Conservation (phyloP, 257 asterid species). For the Marsdenia floribunda region DNA sequence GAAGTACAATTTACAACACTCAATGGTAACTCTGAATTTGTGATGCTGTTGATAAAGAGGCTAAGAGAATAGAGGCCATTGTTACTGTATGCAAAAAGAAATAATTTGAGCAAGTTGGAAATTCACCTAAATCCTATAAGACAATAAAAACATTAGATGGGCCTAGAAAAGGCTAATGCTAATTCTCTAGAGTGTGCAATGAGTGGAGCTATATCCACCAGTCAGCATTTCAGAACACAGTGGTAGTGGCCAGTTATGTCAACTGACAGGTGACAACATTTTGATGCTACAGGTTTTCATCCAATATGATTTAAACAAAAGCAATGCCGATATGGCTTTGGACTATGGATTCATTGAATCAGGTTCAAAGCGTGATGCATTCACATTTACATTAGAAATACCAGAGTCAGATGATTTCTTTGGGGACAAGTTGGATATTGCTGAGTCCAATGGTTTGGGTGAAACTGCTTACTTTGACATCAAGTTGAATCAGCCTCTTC, state of each 20-base stretch:
- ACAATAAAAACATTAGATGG: background rate
- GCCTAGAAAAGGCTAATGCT: background rate
- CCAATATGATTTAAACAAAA: constrained; percentile 84
- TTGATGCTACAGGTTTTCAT: constrained; percentile 57
- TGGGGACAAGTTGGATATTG: constrained; percentile 84
- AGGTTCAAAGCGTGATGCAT: constrained; percentile 57
- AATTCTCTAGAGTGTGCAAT: background rate
- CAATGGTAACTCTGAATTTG: background rate
- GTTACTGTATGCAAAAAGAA: too few relatives aligned
- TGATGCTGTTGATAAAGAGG: too few relatives aligned
- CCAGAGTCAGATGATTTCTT: constrained; percentile 60
- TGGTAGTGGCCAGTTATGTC: background rate
- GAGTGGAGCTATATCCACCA: background rate
- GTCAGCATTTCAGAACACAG: background rate
- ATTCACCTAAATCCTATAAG: background rate
- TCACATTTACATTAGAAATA: constrained; percentile 79
- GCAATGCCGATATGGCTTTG: constrained; percentile 92
- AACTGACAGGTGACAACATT: background rate
- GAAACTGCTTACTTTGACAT: constrained; percentile 72
- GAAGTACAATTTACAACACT: background rate
- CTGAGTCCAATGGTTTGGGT: constrained; percentile 67
- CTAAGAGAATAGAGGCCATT: too few relatives aligned
- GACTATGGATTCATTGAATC: constrained; percentile 86
- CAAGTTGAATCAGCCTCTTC: constrained; percentile 69
- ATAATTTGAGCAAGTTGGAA: too few relatives aligned